Evolutionary conservation across 192 early-diverging fungal species (phyloP).

Genomic region (Lunasporangiospora selenospora): DNA sequence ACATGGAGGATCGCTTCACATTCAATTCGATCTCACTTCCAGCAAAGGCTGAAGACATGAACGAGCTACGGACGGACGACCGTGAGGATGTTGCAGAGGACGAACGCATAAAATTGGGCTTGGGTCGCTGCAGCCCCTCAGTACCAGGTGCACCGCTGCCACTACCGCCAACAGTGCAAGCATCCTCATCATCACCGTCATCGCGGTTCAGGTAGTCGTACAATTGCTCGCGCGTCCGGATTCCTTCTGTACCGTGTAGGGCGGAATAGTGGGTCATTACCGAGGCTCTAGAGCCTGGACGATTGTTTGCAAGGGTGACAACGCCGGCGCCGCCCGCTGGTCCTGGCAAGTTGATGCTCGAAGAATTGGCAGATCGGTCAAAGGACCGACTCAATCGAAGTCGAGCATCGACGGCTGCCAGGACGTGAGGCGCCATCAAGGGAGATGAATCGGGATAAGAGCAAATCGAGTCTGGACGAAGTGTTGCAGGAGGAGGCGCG

Average conservation of each 20-base stretch:
- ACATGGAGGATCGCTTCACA: too few species aligned
- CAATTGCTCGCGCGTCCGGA: slow-evolving; percentile 21
- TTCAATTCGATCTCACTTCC: slow-evolving; percentile 23
- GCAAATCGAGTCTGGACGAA: slow-evolving; percentile 25
- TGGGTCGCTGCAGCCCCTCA: too few species aligned
- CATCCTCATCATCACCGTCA: slow-evolving; percentile 17
- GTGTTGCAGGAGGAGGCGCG: neutral
- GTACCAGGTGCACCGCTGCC: too few species aligned
- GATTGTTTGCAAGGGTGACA: too few species aligned
- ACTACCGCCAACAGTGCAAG: too few species aligned
- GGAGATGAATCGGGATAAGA: slow-evolving; percentile 28
- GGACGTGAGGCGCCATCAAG: slow-evolving; percentile 31
- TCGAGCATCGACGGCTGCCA: slow-evolving; percentile 34
- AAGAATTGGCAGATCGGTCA: too few species aligned
- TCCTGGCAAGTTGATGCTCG: too few species aligned
- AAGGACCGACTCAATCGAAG: slow-evolving; percentile 7
- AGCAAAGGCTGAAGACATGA: slow-evolving; percentile 2
- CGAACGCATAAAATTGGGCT: slow-evolving; percentile 18
- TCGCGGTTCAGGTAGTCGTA: slow-evolving; percentile 27
- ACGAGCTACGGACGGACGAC: slow-evolving; percentile 19
- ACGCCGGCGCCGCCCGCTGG: too few species aligned
- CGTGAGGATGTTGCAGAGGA: too few species aligned
- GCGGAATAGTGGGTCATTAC: slow-evolving; percentile 13
- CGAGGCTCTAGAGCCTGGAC: neutral
- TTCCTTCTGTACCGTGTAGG: slow-evolving; percentile 15